phyloP scores from a whole-genome alignment of 2,329 filamentous ascomycete species.

The Aaosphaeria pasadenensis region DNA sequence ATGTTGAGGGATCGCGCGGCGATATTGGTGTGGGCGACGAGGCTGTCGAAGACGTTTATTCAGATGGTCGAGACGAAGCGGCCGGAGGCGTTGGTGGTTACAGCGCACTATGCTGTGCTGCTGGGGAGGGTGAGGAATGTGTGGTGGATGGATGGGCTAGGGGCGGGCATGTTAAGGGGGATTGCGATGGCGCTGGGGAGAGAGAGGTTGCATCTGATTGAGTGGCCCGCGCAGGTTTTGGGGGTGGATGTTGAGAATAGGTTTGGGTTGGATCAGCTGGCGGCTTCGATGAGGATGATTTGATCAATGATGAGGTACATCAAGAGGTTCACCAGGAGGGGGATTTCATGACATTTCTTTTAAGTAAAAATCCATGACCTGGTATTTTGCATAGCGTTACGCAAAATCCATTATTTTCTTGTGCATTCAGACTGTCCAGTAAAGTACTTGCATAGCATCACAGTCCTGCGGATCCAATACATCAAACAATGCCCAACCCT shows the following conservation, averaged over 20 bases:
- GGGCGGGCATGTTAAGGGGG: conserved; percentile 28
- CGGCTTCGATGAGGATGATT: too few relatives aligned
- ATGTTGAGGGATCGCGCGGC: conserved; percentile 29
- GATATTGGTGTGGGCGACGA: conserved; percentile 30
- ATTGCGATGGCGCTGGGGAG: conserved; percentile 29
- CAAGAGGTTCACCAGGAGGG: too few relatives aligned
- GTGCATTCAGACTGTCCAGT: too few relatives aligned
- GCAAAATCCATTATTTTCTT: too few relatives aligned
- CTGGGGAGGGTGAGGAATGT: conserved; percentile 30
- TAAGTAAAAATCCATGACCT: too few relatives aligned
- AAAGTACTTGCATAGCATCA: too few relatives aligned
- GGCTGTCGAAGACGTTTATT: conserved; percentile 27
- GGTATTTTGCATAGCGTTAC: too few relatives aligned
- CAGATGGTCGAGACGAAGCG: conserved; percentile 27
- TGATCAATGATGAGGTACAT: too few relatives aligned
- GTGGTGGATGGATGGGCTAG: conserved; percentile 36
- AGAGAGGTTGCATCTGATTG: conserved; percentile 27
- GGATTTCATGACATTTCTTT: too few relatives aligned
- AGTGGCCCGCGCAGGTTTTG: conserved; percentile 27
- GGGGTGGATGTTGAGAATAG: conserved; percentile 16
- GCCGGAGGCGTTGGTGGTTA: conserved; percentile 31
- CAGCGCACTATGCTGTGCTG: conserved; percentile 39
- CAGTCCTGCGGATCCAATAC: too few relatives aligned
- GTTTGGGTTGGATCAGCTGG: neutral
- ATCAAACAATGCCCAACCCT: too few relatives aligned